Percentiles rank a stretch among this genome's conserved stretches.
Evolutionary conservation across 345 rosid genomes (phyloP).

Genomic region (Corchorus capsularis): DNA sequence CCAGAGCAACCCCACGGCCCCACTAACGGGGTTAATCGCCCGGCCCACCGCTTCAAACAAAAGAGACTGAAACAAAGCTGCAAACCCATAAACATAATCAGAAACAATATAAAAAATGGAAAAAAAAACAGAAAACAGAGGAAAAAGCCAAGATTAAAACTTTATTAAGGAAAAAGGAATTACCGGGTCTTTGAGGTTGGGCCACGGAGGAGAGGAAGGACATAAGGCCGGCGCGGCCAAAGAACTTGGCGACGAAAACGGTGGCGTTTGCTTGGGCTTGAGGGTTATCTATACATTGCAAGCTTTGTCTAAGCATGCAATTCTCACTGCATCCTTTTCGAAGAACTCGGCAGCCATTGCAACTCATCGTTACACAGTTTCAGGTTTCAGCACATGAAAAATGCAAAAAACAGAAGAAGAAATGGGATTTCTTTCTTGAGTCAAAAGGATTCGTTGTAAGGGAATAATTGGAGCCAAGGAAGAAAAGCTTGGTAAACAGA

Average conservation of each 20-base stretch:
- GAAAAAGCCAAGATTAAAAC: not conserved
- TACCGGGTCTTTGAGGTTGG: conserved; percentile 62
- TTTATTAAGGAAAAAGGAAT: not conserved
- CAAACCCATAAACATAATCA: not conserved
- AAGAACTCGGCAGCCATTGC: conserved; percentile 83
- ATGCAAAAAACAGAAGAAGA: not conserved
- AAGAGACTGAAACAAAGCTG: conserved; percentile 73
- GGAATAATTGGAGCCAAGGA: not conserved
- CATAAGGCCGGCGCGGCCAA: conserved; percentile 89
- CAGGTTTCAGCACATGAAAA: conserved; percentile 9
- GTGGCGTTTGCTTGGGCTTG: conserved; percentile 89
- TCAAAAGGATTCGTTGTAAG: not conserved
- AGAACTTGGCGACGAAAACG: conserved; percentile 83
- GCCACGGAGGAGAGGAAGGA: conserved; percentile 78
- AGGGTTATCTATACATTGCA: conserved; percentile 58
- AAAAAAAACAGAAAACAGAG: not conserved
- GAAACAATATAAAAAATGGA: not conserved
- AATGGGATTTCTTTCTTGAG: conserved; percentile 25
- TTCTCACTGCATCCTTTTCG: conserved; percentile 84
- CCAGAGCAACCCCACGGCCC: conserved; percentile 73
- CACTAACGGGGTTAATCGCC: conserved; percentile 67
- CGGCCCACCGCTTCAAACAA: conserved; percentile 71
- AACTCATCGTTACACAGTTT: conserved; percentile 65
- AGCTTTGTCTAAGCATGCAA: conserved; percentile 72
- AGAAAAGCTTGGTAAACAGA: not conserved